Evolutionary conservation across 169 alveolate species (phyloP), one percentile per base, ranked within the genome.

Genomic region (Plasmodium vinckei): DNA sequence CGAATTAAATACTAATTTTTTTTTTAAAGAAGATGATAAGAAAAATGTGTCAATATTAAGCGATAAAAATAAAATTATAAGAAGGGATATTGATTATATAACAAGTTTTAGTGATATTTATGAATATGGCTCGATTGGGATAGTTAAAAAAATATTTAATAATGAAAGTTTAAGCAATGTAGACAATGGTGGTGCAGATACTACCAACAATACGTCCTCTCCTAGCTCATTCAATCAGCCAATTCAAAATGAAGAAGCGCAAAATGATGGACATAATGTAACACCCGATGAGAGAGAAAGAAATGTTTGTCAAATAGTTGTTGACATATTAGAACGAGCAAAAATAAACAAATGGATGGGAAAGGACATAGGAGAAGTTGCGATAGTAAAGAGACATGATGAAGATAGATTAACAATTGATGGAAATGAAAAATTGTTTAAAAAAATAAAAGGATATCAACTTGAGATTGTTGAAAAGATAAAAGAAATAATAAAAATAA

Each of bases 271-370:
- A 27, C 3, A 27, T 27, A 27, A 27, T 27, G 0, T 27, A 27
- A 5, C 5, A 2, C 39, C 39, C 1, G 0, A 27, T 27, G 1
- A 2, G 0, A 27, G 3, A 2, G 39, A 5, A 9, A 4, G 39
- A 5, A 2, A 54, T 46, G 27, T 82, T 9, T 46, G 44, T 2
- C 44, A 72, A 54, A 71, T 82, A 3, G 47, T 68, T 15, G 61
- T 82, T 10, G 86, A 82, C 9, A 13, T 69, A 15, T 10, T 60
- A 4, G 73, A 67, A 13, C 67, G 69, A 54, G 68, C 57, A 10
- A 82, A 68, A 82, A 82, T 82, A 42, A 63, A 54, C 54, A 82
- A 68, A 13, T 82, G 90, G 90, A 49, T 27, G 0, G 70, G 44
- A 39, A 53, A 47, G 4, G 42, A 82, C 21, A 46, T 61, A 9